Evolutionary conservation across 208 protist genomes (phyloP).

Genomic region (Leishmania amazonensis): DNA sequence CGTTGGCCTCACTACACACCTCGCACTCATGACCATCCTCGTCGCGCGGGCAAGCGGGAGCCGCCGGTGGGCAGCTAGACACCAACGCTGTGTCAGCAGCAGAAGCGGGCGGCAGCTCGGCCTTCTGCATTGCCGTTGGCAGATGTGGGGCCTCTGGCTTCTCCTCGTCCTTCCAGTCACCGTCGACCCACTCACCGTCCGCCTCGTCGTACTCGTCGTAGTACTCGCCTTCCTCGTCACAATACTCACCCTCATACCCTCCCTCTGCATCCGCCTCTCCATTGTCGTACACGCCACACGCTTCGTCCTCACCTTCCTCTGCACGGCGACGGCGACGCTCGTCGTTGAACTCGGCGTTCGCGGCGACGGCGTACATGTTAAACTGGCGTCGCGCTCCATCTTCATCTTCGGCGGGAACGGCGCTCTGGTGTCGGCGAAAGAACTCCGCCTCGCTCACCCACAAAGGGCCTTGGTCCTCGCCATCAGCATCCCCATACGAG

Average conservation of each 20-base stretch:
- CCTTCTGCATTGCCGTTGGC: background rate
- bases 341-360: constrained; percentile 26
- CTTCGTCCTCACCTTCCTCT: constrained; percentile 20
- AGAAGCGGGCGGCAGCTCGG: background rate
- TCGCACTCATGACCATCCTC: background rate
- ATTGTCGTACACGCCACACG: constrained; percentile 19
- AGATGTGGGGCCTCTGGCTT: background rate
- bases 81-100: constrained; percentile 3
- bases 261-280: constrained; percentile 14
- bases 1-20: background rate
- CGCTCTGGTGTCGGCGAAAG: constrained; percentile 38
- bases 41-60: background rate
- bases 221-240: constrained; percentile 22
- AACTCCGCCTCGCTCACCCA: constrained; percentile 76
- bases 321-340: constrained; percentile 7
- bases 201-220: constrained; percentile 27
- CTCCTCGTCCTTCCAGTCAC: constrained; percentile 14
- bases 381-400: constrained; percentile 22
- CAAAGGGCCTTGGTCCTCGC: constrained; percentile 30
- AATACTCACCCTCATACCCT: constrained; percentile 4
- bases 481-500: constrained; percentile 52
- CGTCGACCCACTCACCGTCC: constrained; percentile 18
- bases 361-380: constrained; percentile 29
- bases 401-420: constrained; percentile 21
- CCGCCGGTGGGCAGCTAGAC: background rate